A percentile compares a stretch with the other conserved stretches of the same genome.
phyloP scores from a whole-genome alignment of 208 protist species.

The Trypanosoma theileri region DNA sequence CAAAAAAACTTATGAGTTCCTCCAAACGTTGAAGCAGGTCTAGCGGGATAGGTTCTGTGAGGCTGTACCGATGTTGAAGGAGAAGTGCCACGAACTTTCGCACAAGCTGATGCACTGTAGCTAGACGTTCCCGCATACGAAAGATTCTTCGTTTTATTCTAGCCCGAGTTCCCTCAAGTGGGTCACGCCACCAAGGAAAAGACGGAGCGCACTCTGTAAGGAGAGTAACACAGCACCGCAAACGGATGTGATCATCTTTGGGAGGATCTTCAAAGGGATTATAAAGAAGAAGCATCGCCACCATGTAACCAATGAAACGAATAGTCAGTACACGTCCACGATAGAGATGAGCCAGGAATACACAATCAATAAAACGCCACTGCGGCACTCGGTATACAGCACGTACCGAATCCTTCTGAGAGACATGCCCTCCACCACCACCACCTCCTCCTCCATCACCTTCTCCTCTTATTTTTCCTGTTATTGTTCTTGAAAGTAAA shows the following conservation, averaged over 20 bases:
- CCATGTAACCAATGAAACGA: constrained; percentile 18
- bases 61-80: constrained; percentile 15
- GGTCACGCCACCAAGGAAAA: constrained; percentile 10
- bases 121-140: constrained; percentile 6
- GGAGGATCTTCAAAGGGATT: neutral
- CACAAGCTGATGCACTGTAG: constrained; percentile 21
- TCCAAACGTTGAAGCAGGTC: constrained; percentile 15
- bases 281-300: constrained; percentile 18
- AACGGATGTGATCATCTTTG: constrained; percentile 11
- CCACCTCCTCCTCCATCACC: too few relatives aligned
- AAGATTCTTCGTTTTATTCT: neutral
- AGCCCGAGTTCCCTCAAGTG: neutral
- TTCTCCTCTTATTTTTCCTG: neutral
- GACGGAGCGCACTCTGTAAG: constrained; percentile 9
- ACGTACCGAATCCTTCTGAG: neutral
- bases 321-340: constrained; percentile 24
- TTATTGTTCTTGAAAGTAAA: too few relatives aligned
- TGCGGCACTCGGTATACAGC: constrained; percentile 12
- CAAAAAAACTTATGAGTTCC: constrained; percentile 3
- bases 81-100: constrained; percentile 22
- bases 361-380: constrained; percentile 27
- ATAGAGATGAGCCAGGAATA: constrained; percentile 25
- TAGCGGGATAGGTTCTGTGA: constrained; percentile 13
- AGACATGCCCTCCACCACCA: neutral
- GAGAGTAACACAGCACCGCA: constrained; percentile 20